Conservation (phyloP, 352 stramenopile species). For the Peronosclerospora sorghi region DNA sequence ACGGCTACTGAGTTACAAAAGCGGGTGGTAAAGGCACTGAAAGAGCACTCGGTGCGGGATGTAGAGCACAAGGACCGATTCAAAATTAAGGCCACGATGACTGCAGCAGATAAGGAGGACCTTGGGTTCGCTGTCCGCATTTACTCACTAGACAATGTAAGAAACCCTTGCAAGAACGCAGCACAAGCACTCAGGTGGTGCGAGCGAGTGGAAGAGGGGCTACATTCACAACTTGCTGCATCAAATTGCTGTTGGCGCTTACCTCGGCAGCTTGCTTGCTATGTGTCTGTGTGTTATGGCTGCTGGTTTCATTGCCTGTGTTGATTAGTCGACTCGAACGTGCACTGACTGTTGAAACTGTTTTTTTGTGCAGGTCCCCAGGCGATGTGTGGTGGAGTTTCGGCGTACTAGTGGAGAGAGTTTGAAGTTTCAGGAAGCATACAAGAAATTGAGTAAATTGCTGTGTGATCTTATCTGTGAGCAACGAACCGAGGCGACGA, state of each 20-base stretch:
- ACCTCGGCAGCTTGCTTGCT: constrained; percentile 16
- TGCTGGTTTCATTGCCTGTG: constrained; percentile 11
- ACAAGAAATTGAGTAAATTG: no score
- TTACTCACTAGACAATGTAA: no score
- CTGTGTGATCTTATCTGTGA: constrained; percentile 46
- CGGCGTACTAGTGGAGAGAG: constrained; percentile 56
- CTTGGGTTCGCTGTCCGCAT: constrained; percentile 30
- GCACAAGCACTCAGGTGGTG: constrained; percentile 10
- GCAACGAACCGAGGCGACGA: constrained; percentile 22
- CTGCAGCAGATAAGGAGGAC: constrained; percentile 27
- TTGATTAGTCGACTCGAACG: no score
- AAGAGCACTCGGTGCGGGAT: constrained; percentile 32
- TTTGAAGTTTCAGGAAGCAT: constrained; percentile 61
- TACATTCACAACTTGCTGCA: constrained; percentile 12
- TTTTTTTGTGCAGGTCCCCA: no score
- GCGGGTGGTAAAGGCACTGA: constrained; percentile 44
- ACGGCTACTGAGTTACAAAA: no score
- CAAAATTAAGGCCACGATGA: no score
- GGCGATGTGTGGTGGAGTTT: constrained; percentile 60
- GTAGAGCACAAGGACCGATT: constrained; percentile 46
- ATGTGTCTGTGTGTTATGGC: constrained; percentile 11
- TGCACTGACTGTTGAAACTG: no score
- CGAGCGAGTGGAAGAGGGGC: constrained; percentile 12
- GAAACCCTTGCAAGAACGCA: constrained; percentile 13
- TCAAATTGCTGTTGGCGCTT: constrained; percentile 12